These are phyloP conservation scores for Phylloporus sp. DNA, from an alignment of 768 basidiomycete genomes.

Conservation along the genomic window DNA sequence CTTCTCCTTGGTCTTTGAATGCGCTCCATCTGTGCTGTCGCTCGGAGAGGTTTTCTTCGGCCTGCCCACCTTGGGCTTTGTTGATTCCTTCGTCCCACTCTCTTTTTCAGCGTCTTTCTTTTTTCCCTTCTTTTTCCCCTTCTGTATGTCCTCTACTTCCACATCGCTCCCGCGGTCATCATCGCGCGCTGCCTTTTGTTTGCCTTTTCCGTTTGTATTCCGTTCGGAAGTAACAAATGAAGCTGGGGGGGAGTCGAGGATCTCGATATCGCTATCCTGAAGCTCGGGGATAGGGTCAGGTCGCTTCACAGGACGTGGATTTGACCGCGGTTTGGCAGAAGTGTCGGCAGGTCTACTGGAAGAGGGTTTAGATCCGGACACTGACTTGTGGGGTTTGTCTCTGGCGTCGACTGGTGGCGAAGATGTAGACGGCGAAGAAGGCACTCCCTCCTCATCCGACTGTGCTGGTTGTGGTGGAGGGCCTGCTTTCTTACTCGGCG, in stretches of 20 bases:
- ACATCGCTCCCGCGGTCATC: slow-evolving; percentile 14
- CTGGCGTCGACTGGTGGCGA: slow-evolving; percentile 11
- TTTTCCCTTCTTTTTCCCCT: slow-evolving; percentile 27
- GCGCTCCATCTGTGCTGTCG: slow-evolving; percentile 14
- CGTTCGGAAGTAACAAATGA: slow-evolving; percentile 18
- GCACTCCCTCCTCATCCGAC: slow-evolving; percentile 20
- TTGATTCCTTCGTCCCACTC: slow-evolving; percentile 23
- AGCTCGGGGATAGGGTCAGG: slow-evolving; percentile 14
- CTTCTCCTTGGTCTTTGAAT: slow-evolving; percentile 17
- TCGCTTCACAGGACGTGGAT: slow-evolving; percentile 17
- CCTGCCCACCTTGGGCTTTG: slow-evolving; percentile 26
- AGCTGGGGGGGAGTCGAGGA: slow-evolving; percentile 15
- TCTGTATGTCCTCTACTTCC: slow-evolving; percentile 22
- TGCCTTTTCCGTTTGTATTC: slow-evolving; percentile 34
- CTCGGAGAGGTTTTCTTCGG: slow-evolving; percentile 22
- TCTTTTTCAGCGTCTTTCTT: slow-evolving; percentile 16
- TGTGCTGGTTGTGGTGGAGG: slow-evolving; percentile 6
- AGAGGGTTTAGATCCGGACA: slow-evolving; percentile 16
- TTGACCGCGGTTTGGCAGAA: slow-evolving; percentile 22
- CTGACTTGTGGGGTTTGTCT: slow-evolving; percentile 10
- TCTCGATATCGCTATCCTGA: slow-evolving; percentile 32
- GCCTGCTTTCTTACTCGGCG: slow-evolving; percentile 9
- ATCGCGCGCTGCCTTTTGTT: slow-evolving; percentile 32
- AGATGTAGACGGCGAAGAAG: slow-evolving; percentile 16
- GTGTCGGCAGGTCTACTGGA: slow-evolving; percentile 14